These are phyloP conservation scores for Candida gigantensis DNA, from an alignment of 1,139 yeast genomes.

Conservation along the genomic window DNA sequence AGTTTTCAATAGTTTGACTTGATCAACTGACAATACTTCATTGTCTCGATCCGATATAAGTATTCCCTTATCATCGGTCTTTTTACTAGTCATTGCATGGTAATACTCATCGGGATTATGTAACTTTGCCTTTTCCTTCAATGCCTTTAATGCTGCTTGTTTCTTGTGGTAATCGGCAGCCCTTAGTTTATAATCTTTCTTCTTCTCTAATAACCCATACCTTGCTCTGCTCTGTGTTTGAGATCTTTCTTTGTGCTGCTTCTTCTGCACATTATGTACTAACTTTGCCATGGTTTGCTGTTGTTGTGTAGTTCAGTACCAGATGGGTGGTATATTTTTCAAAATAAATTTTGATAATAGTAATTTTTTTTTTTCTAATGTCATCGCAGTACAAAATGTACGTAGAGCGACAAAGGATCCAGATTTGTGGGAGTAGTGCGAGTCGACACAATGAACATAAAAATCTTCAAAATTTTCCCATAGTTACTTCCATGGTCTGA, in stretches of 20 bases:
- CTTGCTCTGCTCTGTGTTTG: constrained; percentile 74
- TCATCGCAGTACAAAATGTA: too few relatives aligned
- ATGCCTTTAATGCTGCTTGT: constrained; percentile 77
- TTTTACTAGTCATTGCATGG: constrained; percentile 80
- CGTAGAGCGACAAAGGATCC: too few relatives aligned
- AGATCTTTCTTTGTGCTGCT: constrained; percentile 92
- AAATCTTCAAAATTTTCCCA: too few relatives aligned
- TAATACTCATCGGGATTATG: constrained; percentile 96
- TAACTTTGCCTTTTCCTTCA: constrained; percentile 68
- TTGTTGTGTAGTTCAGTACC: constrained; percentile 11
- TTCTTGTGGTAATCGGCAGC: constrained; percentile 88
- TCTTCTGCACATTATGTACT: constrained; percentile 89
- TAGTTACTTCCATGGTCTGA: too few relatives aligned
- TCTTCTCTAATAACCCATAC: constrained; percentile 88
- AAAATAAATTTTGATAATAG: too few relatives aligned
- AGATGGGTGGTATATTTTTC: neutral
- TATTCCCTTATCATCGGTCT: constrained; percentile 69
- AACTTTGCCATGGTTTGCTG: constrained; percentile 61
- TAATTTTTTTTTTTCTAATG: neutral
- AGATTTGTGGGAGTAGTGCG: too few relatives aligned
- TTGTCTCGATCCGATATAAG: constrained; percentile 66
- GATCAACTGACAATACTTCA: constrained; percentile 66
- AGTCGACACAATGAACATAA: too few relatives aligned
- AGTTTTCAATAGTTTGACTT: constrained; percentile 78
- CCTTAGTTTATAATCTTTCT: constrained; percentile 88